Base-by-base conservation (phyloP, 352 stramenopile species). In the Phytophthora uliginosa region DNA sequence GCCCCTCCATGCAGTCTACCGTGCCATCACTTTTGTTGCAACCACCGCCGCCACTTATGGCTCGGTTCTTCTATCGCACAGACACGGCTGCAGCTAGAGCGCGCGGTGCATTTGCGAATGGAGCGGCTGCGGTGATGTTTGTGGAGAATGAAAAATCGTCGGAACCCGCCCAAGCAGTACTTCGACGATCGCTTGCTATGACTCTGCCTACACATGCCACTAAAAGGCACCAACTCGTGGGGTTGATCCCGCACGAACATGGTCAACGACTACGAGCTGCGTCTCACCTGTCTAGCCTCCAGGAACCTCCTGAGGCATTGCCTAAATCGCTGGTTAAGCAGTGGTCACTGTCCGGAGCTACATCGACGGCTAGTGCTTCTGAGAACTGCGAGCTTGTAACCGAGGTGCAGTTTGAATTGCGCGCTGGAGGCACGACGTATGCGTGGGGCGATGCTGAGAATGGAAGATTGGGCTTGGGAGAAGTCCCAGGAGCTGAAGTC, bases 371-470 rank as follows among this genome's bases (percentile, higher is more conserved):
- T 7, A 71, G 59, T 13, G 52, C 66, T 20, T 15, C 66, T 9
- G 15, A 48, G 15, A 69, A 50, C 51, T 89, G 81, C 45, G 76
- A 86, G 55, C 65, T 91, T 28, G n/a, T 92, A 0, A 63, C 81
- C 4, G 62, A 89, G 10, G 71, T 90, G 5, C 67, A 66, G n/a
- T 71, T 94, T 50, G 66, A 84, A 33, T 73, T 93, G 17, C 78
- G 78, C 4, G 33, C 72, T 1, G 80, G 84, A 13, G 87, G 87
- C 24, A 89, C 79, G 6, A 84, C 82, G 0, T 93, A 92, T 55
- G 82, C 85, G 22, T 94, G 87, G 87, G 87, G 87, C 1, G 78
- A 84, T 51, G 84, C 74, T 20, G 71, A 91, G 22, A 88, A 89
- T 24, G 87, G 87, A 3, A 79, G 87, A 0, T 63, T 94, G 0